A percentile compares a stretch with the other conserved stretches of the same genome.
phyloP scores from a whole-genome alignment of 257 asterid species.

The Solanum appendiculatum region DNA sequence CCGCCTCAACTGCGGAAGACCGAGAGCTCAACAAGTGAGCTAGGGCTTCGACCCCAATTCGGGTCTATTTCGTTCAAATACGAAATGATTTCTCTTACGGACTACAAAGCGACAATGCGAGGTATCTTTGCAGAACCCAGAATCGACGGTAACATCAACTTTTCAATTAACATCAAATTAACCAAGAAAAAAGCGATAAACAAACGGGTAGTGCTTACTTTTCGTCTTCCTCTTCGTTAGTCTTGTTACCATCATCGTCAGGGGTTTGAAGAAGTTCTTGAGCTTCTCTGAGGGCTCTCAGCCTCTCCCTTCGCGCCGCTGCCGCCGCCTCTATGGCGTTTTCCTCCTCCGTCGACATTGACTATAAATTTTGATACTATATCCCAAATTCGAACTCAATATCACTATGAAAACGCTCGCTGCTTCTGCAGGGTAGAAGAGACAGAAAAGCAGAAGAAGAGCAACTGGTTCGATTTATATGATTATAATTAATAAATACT shows the following conservation, averaged over 20 bases:
- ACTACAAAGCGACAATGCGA: not conserved
- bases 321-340: constrained; percentile 65
- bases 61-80: not conserved
- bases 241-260: constrained; percentile 27
- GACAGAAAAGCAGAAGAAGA: not conserved
- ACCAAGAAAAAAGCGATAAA: not conserved
- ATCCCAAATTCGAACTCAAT: not conserved
- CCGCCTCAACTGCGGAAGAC: not conserved
- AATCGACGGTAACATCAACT: not conserved
- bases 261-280: constrained; percentile 78
- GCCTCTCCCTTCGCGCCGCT: constrained; percentile 67
- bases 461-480: not conserved
- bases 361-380: not conserved
- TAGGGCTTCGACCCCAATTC: not conserved
- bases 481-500: no score
- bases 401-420: not conserved
- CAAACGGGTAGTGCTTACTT: not conserved
- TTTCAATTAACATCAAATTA: not conserved
- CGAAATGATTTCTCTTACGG: not conserved
- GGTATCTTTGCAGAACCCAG: not conserved
- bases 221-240: constrained; percentile 3
- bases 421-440: not conserved
- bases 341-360: constrained; percentile 48
- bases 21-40: not conserved
- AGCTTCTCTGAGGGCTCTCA: constrained; percentile 74